phyloP scores from a whole-genome alignment of 1,284 basidiomycete species.

The Rhodofomes roseus region DNA sequence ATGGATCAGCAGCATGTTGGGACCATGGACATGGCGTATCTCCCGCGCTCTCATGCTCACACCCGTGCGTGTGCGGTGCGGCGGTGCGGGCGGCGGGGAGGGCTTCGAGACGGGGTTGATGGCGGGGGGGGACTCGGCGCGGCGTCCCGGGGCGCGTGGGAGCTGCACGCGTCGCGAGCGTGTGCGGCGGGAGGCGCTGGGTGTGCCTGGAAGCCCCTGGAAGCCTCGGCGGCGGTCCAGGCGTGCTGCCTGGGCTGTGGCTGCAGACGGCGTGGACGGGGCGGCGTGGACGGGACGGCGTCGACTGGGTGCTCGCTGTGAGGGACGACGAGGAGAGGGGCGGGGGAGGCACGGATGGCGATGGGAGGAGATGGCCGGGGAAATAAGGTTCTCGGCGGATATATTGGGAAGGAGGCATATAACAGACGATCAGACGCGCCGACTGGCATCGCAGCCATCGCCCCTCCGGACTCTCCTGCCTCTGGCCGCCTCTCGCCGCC shows the following conservation, averaged over 20 bases:
- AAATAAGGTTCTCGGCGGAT: slow-evolving; percentile 4
- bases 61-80: not conserved
- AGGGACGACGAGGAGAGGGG: not conserved
- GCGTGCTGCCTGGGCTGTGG: not conserved
- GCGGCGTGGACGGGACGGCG: not conserved
- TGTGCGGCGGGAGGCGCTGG: not conserved
- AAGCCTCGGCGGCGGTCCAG: not conserved
- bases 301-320: not conserved
- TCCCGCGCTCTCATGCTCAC: no score
- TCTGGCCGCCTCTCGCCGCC: not conserved
- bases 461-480: not conserved
- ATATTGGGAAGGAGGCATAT: not conserved
- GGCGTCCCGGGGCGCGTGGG: not conserved
- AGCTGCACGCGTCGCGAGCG: not conserved
- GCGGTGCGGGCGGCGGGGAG: not conserved
- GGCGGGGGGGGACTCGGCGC: not conserved
- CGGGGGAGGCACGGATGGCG: not conserved
- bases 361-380: not conserved
- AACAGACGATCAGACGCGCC: not conserved
- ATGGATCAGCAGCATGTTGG: not conserved
- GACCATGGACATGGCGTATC: no score
- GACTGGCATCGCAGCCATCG: no score
- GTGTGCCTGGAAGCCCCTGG: not conserved
- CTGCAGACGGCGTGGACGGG: no score
- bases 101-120: not conserved